These are phyloP conservation scores for Corrigiola litoralis DNA, from an alignment of 179 eudicot genomes.

Conservation along the genomic window DNA sequence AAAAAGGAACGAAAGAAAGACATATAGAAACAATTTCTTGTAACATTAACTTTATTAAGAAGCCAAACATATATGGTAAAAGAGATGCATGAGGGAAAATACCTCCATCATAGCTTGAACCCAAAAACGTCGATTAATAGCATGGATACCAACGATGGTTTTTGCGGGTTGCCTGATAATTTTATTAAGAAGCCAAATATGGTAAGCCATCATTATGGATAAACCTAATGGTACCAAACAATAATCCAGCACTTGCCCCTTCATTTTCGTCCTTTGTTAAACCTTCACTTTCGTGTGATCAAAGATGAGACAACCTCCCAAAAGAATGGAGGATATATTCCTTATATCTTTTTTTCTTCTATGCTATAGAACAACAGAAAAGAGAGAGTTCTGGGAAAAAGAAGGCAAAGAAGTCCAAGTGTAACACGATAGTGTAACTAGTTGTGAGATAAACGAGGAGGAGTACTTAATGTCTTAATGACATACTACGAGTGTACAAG, in stretches of 20 bases:
- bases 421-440: background rate
- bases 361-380: background rate
- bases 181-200: constrained; percentile 49
- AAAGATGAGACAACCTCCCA: background rate
- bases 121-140: constrained; percentile 75
- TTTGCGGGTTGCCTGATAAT: constrained; percentile 47
- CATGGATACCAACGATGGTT: constrained; percentile 73
- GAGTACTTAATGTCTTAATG: background rate
- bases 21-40: too few species aligned
- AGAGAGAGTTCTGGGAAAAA: background rate
- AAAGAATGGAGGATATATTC: background rate
- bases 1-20: too few species aligned
- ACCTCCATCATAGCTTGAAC: constrained; percentile 95
- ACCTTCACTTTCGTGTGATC: too few species aligned
- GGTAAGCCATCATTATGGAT: constrained; percentile 47
- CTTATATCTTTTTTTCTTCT: background rate
- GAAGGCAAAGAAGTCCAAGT: background rate
- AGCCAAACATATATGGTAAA: too few species aligned
- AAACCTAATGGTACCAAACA: constrained; percentile 67
- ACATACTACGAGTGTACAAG: background rate
- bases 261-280: constrained; percentile 27
- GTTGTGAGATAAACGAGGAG: background rate
- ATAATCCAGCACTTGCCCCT: constrained; percentile 47
- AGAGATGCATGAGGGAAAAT: background rate
- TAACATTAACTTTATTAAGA: too few species aligned